Base-by-base conservation (phyloP, 768 basidiomycete genomes). In the Austroboletus festivus region DNA sequence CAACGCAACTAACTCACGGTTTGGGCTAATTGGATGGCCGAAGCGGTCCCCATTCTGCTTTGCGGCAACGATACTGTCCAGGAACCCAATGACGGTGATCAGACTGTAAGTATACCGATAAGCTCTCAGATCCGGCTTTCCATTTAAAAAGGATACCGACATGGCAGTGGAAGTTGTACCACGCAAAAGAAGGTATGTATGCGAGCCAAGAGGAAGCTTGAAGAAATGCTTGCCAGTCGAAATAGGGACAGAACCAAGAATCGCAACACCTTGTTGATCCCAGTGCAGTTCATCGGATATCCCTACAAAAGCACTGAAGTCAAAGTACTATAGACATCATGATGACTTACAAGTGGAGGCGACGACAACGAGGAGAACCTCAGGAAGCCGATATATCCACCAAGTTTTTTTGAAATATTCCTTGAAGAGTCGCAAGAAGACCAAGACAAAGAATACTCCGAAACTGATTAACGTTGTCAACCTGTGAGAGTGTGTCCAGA, bases 1-100 rank as follows among this genome's bases (percentile, higher is more conserved):
- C 16, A 99, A 73, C 1, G 96, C 96, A 21, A 97, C 94, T 1
- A 98, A 76, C 62, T 99, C 96, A 23, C 96, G 85, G 63, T 98
- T 99, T 0, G 93, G 92, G 54, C 83, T 89, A 54, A 98, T 88
- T 0, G 88, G 79, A 64, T 97, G 86, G 3, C 90, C 88, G 60
- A 86, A 97, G 12, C 85, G 83, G 4, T 82, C 79, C 0, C 83
- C 82, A 51, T 89, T 94, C 64, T 97, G 93, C 60, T 98, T 96
- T 3, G 95, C 95, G 0, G 93, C 89, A 3, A 93, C 92, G 52
- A 96, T 93, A 51, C 88, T 91, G 64, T 99, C 95, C 51, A 99
- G 72, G 65, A 94, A 96, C 1, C 96, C 96, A 19, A 92, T 78
- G 35, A 95, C 77, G 0, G 88, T 80, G 42, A 90, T 85, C 44